Percentiles rank a stretch among this genome's conserved stretches.
phyloP scores from a whole-genome alignment of 2,329 filamentous ascomycete genomes.

The Penicillium crustosum region DNA sequence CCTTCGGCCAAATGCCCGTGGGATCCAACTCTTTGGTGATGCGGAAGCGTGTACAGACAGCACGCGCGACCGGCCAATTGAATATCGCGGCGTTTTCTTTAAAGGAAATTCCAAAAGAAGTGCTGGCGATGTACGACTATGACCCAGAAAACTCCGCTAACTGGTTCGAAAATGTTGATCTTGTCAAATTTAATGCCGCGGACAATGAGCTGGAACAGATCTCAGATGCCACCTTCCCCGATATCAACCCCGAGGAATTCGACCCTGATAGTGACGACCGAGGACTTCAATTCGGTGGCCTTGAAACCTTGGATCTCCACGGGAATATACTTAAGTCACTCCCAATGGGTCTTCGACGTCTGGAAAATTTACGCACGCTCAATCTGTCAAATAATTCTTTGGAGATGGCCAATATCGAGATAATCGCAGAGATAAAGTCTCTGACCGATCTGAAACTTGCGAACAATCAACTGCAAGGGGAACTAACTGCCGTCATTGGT shows the following conservation, averaged over 20 bases:
- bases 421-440: slow-evolving; percentile 69
- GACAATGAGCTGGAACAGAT: slow-evolving; percentile 83
- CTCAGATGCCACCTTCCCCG: slow-evolving; percentile 75
- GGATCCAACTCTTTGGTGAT: slow-evolving; percentile 66
- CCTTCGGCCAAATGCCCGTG: slow-evolving; percentile 62
- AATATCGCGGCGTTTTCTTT: slow-evolving; percentile 86
- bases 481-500: slow-evolving; percentile 63
- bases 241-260: slow-evolving; percentile 57
- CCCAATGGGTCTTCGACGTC: slow-evolving; percentile 71
- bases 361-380: slow-evolving; percentile 73
- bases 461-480: slow-evolving; percentile 71
- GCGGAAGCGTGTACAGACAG: slow-evolving; percentile 68
- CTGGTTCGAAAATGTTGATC: slow-evolving; percentile 90
- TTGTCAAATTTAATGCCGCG: slow-evolving; percentile 79
- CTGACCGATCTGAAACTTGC: slow-evolving; percentile 79
- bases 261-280: slow-evolving; percentile 65
- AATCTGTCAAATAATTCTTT: slow-evolving; percentile 86
- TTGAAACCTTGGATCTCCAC: slow-evolving; percentile 82
- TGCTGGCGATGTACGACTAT: slow-evolving; percentile 87
- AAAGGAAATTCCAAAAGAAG: slow-evolving; percentile 74
- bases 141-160: slow-evolving; percentile 64
- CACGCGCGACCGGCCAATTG: slow-evolving; percentile 73
- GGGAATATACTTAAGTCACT: slow-evolving; percentile 73
- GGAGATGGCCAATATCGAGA: slow-evolving; percentile 67
- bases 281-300: slow-evolving; percentile 75